A percentile compares a stretch with the other conserved stretches of the same genome.
Conservation (phyloP, 2,329 filamentous ascomycete genomes). For the Annulohypoxylon truncatum region DNA sequence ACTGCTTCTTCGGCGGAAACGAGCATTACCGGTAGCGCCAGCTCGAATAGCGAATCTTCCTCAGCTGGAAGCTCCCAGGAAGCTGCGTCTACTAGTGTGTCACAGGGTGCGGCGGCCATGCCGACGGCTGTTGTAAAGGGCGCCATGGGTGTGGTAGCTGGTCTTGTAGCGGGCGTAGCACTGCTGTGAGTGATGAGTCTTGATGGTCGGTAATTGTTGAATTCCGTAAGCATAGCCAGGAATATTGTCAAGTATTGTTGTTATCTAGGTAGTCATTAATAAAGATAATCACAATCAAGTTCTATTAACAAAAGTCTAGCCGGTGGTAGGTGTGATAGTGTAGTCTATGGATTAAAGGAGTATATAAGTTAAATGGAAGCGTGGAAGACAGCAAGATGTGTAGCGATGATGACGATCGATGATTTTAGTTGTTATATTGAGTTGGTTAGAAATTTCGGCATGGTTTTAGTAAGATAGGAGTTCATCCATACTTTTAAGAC, state of each 20-base stretch:
- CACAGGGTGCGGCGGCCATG: slow-evolving; percentile 35
- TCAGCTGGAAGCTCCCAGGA: slow-evolving; percentile 16
- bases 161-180: slow-evolving; percentile 38
- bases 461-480: too few relatives aligned
- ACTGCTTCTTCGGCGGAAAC: slow-evolving; percentile 12
- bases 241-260: not conserved
- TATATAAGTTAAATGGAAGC: not conserved
- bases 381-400: too few relatives aligned
- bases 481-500: too few relatives aligned
- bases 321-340: not conserved
- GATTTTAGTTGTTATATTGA: too few relatives aligned
- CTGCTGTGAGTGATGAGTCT: slow-evolving; percentile 32
- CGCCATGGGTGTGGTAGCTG: slow-evolving; percentile 38
- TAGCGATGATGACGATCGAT: too few relatives aligned
- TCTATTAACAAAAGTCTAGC: not conserved
- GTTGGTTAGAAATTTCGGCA: too few relatives aligned
- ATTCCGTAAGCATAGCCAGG: not conserved
- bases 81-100: slow-evolving; percentile 26
- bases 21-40: not conserved
- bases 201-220: not conserved
- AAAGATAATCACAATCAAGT: slow-evolving; percentile 16
- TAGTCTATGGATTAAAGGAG: not conserved
- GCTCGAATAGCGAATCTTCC: slow-evolving; percentile 12
- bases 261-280: too few relatives aligned
- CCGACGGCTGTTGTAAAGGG: slow-evolving; percentile 41